Conservation (phyloP, 768 basidiomycete genomes). For the Boletus huronensis region DNA sequence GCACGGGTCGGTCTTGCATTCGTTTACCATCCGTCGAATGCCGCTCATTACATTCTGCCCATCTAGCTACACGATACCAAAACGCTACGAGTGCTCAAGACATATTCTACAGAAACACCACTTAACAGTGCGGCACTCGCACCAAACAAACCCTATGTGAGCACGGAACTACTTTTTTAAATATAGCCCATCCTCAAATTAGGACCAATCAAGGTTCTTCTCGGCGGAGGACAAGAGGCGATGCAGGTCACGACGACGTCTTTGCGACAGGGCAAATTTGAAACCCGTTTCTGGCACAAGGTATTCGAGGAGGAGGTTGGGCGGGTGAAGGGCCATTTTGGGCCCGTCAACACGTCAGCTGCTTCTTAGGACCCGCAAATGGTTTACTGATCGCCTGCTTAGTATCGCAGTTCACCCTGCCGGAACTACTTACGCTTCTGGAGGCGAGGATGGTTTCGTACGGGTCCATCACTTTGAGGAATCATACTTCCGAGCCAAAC, state of each 20-base stretch:
- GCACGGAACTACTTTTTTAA: slow-evolving; percentile 15
- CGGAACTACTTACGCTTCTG: slow-evolving; percentile 87
- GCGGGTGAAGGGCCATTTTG: slow-evolving; percentile 96
- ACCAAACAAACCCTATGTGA: slow-evolving; percentile 78
- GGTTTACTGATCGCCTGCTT: slow-evolving; percentile 9
- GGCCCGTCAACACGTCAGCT: slow-evolving; percentile 91
- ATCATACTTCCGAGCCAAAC: slow-evolving; percentile 86
- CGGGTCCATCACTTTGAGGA: slow-evolving; percentile 94
- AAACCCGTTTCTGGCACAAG: slow-evolving; percentile 97
- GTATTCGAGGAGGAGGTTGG: slow-evolving; percentile 96
- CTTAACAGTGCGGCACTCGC: slow-evolving; percentile 91
- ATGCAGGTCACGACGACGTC: slow-evolving; percentile 97
- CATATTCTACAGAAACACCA: slow-evolving; percentile 89
- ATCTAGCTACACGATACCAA: slow-evolving; percentile 83
- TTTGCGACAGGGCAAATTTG: slow-evolving; percentile 92
- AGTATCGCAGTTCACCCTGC: slow-evolving; percentile 92
- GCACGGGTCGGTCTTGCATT: slow-evolving; percentile 61
- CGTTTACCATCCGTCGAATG: neutral
- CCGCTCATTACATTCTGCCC: neutral
- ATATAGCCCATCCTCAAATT: neutral
- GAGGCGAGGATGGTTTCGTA: slow-evolving; percentile 94
- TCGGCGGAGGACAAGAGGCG: slow-evolving; percentile 97
- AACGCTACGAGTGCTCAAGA: slow-evolving; percentile 88
- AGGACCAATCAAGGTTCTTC: slow-evolving; percentile 54
- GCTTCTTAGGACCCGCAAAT: neutral